These are phyloP conservation scores for Camellia japonica DNA, from an alignment of 148 eudicot species.

Conservation along the genomic window DNA sequence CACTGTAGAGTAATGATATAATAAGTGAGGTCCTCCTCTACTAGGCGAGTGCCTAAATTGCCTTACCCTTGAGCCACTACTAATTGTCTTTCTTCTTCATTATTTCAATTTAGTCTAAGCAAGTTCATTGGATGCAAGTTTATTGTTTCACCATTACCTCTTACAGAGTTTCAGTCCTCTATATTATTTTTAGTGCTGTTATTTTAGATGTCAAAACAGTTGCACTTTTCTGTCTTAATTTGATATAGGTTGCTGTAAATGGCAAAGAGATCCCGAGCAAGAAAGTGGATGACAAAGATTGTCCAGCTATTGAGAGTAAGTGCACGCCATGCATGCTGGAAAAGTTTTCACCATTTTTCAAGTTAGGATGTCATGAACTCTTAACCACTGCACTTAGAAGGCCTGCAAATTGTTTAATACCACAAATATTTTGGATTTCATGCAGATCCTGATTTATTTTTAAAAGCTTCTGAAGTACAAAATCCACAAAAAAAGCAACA, in stretches of 20 bases:
- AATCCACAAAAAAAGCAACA: conserved; percentile 28
- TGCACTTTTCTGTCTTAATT: conserved; percentile 12
- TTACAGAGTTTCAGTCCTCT: too few species aligned
- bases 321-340: conserved; percentile 11
- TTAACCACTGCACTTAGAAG: background rate
- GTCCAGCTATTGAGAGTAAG: conserved; percentile 44
- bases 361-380: background rate
- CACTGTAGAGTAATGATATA: too few species aligned
- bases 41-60: too few species aligned
- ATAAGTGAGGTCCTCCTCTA: too few species aligned
- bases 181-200: conserved; percentile 1
- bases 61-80: too few species aligned
- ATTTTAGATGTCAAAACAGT: background rate
- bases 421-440: conserved; percentile 2
- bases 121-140: background rate
- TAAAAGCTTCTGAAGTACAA: conserved; percentile 30
- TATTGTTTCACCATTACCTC: background rate
- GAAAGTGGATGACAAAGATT: conserved; percentile 36
- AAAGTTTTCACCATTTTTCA: background rate
- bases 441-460: conserved; percentile 33
- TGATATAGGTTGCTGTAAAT: conserved; percentile 47
- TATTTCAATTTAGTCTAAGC: background rate
- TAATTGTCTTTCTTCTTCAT: background rate
- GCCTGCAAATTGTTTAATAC: background rate
- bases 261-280: conserved; percentile 40